Base-by-base conservation (phyloP, 2,329 filamentous ascomycete species). In the Hymenotorrendiella dingleyae region DNA sequence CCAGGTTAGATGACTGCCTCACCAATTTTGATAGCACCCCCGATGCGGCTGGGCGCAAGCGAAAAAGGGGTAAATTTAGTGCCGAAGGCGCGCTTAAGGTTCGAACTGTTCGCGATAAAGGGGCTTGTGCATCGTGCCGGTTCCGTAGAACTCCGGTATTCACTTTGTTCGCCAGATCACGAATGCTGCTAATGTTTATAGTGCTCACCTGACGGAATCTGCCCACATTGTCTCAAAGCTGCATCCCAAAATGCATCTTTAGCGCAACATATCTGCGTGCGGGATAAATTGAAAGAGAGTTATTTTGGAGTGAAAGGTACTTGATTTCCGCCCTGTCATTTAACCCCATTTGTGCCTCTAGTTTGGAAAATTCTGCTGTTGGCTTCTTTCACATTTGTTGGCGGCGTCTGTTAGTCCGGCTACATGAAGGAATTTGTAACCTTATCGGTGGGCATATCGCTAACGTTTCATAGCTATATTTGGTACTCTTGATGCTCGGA, bases 221-320 rank as follows among this genome's bases (percentile, higher is more conserved):
- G 48, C 27, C 35, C 35, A 16, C 37, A 40, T 36, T 53, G 48
- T 22, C 21, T 47, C 7, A 46, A 44, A 12, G 16, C 36, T 12
- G 48, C 40, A 9, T 30, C 21, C 14, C 37, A 42, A 5, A 30
- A 49, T 27, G 24, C 34, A 17, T 6, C 34, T 4, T 22, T 53
- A 28, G 46, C 46, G 6, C 17, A 24, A 23, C 38, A 45, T 12
- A 53, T 53, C 6, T 53, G 48, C 24, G 23, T 53, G 4, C 44
- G 50, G 7, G 42, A 37, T 8, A 53, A 39, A 22, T 36, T 53
- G 19, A 40, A 47, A 34, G 49, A 52, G 16, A 39, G 42, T 11
- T 52, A 45, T 17, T 27, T 49, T 17, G 47, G 49, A 6, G 47
- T 52, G 3, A 47, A 42, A 47, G 40, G 49, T 52, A 43, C 7